Percentiles rank a stretch among this genome's conserved stretches.
phyloP scores from a whole-genome alignment of 2,329 filamentous ascomycete species.

The Cladosporium halotolerans region DNA sequence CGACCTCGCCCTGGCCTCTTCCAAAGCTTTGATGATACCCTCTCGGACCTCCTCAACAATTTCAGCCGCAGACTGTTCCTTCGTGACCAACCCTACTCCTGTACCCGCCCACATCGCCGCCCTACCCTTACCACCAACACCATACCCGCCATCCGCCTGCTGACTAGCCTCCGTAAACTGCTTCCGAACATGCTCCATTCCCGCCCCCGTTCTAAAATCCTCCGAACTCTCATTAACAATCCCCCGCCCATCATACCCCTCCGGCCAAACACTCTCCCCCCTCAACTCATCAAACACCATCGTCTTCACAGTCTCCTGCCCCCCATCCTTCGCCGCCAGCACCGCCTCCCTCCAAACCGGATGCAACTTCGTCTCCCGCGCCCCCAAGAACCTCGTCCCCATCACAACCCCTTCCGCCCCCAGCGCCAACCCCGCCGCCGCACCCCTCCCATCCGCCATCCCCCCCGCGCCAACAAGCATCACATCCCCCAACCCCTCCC shows the following conservation, averaged over 20 bases:
- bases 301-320: constrained; percentile 44
- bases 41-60: constrained; percentile 44
- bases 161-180: constrained; percentile 44
- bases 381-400: constrained; percentile 59
- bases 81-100: constrained; percentile 52
- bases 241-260: constrained; percentile 50
- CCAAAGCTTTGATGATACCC: not conserved
- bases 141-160: constrained; percentile 48
- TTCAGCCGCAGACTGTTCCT: constrained; percentile 45
- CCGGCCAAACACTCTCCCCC: constrained; percentile 54
- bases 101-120: constrained; percentile 59
- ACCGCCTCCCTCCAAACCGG: constrained; percentile 44
- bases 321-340: constrained; percentile 44
- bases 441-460: constrained; percentile 51
- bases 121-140: constrained; percentile 39
- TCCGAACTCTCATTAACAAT: constrained; percentile 50
- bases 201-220: constrained; percentile 16
- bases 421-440: constrained; percentile 50
- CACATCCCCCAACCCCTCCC: constrained; percentile 27
- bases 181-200: constrained; percentile 21
- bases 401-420: constrained; percentile 50
- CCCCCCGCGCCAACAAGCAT: constrained; percentile 51
- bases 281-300: constrained; percentile 49
- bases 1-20: not conserved
- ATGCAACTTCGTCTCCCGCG: constrained; percentile 41